Base-by-base conservation (phyloP, 2,329 filamentous ascomycete genomes). In the Ophiosphaerella narmari region DNA sequence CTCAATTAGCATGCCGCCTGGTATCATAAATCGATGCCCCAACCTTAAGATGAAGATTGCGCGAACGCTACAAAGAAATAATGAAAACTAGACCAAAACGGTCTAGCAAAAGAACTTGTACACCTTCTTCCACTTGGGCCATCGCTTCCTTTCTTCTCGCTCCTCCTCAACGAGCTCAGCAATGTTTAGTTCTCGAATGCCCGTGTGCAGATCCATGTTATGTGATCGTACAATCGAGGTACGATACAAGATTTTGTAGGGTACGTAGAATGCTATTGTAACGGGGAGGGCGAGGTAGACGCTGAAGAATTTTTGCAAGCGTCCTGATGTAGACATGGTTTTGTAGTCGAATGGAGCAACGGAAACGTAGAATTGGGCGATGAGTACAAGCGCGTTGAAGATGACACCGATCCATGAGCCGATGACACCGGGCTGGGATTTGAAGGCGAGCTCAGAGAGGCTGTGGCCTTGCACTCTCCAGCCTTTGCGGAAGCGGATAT, bases 281-380 rank as follows among this genome's bases (percentile, higher is more conserved):
- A 90, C 84, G 12, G 89, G 88, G 1, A 84, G 84, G 4, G 87
- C 86, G 55, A 90, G 79, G 70, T 87, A 91, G 54, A 83, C 80
- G 51, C 86, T 75, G 74, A 96, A 96, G 74, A 93, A 95, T 58
- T 79, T 85, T 55, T 83, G 72, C 0, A 83, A 82, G 35, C 85
- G 76, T 7, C 78, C 70, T 1, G 63, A 37, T 4, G 76, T 55
- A 0, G 77, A 77, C 71, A 78, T 77, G 0, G 73, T 46, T 4
- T 66, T 63, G 65, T 82, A 86, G 21, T 78, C 82, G 40, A 93
- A 81, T 4, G 92, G 91, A 68, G 86, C 91, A 4, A 89, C 86
- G 24, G 89, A 90, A 42, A 89, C 86, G 89, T 91, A 97, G 77
- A 96, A 93, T 71, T 97, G 91, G 1, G 89, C 90, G 39, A 88